Percentiles rank a stretch among this genome's conserved stretches.
These are phyloP conservation scores for Liriodendron chinense DNA, from an alignment of 164 flowering plant species.

Conservation along the genomic window DNA sequence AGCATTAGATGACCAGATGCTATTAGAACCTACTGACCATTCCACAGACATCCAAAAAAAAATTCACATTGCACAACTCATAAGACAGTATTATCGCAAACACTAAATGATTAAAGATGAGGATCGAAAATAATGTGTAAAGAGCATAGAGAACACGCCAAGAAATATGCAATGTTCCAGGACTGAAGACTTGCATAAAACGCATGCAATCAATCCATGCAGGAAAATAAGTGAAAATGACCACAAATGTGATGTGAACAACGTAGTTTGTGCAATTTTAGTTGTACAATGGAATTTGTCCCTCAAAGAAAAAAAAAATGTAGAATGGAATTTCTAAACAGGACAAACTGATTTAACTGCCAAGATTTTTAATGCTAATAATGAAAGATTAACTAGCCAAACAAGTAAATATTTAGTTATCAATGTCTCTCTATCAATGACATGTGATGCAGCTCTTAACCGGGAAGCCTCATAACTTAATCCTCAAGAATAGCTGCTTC, in stretches of 20 bases:
- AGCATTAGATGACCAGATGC: slow-evolving; percentile 24
- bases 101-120: not conserved
- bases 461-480: too few species aligned
- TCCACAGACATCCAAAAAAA: slow-evolving; percentile 12
- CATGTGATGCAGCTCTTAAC: too few species aligned
- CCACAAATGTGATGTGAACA: not conserved
- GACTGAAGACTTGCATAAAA: not conserved
- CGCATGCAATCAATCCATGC: not conserved
- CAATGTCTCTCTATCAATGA: too few species aligned
- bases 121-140: not conserved
- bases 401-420: too few species aligned
- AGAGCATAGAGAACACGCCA: not conserved
- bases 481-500: too few species aligned
- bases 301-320: too few species aligned
- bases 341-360: not conserved
- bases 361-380: not conserved
- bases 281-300: not conserved
- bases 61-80: slow-evolving; percentile 10
- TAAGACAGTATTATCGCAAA: not conserved
- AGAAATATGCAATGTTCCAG: not conserved
- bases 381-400: too few species aligned
- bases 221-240: not conserved
- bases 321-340: not conserved
- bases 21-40: slow-evolving; percentile 18
- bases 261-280: not conserved